phyloP scores from a whole-genome alignment of 2,329 filamentous ascomycete genomes.

The Hypoxylon sp. region DNA sequence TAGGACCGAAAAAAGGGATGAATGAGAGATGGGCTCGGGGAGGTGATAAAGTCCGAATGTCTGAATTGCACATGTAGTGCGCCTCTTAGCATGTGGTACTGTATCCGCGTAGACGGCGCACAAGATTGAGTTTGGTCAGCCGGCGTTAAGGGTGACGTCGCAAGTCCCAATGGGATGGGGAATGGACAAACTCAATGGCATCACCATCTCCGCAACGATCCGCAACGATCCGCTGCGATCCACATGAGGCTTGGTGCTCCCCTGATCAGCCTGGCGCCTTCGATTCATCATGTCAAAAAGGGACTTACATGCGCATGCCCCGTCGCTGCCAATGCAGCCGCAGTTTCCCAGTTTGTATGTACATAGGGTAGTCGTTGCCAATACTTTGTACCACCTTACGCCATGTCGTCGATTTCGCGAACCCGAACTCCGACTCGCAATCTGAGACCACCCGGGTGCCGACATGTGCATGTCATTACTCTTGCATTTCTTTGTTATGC shows the following conservation, averaged over 20 bases:
- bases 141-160: not conserved
- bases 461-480: slow-evolving; percentile 23
- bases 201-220: slow-evolving; percentile 33
- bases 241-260: slow-evolving; percentile 31
- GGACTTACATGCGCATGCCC: slow-evolving; percentile 9
- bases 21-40: not conserved
- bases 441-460: slow-evolving; percentile 29
- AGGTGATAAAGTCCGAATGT: not conserved
- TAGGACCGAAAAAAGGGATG: not conserved
- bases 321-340: slow-evolving; percentile 7
- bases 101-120: slow-evolving; percentile 8
- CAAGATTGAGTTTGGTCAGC: slow-evolving; percentile 14
- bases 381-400: slow-evolving; percentile 22
- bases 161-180: slow-evolving; percentile 2
- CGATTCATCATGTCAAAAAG: slow-evolving; percentile 29
- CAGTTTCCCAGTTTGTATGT: slow-evolving; percentile 5
- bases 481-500: slow-evolving; percentile 28
- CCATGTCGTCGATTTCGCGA: slow-evolving; percentile 24
- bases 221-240: slow-evolving; percentile 26
- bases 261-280: slow-evolving; percentile 29
- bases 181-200: slow-evolving; percentile 33
- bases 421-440: slow-evolving; percentile 39
- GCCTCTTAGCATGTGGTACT: not conserved
- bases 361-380: not conserved
- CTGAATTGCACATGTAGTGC: not conserved